These are phyloP conservation scores for Coemansia sp. DNA, from an alignment of 192 early-diverging fungal species.

Conservation along the genomic window DNA sequence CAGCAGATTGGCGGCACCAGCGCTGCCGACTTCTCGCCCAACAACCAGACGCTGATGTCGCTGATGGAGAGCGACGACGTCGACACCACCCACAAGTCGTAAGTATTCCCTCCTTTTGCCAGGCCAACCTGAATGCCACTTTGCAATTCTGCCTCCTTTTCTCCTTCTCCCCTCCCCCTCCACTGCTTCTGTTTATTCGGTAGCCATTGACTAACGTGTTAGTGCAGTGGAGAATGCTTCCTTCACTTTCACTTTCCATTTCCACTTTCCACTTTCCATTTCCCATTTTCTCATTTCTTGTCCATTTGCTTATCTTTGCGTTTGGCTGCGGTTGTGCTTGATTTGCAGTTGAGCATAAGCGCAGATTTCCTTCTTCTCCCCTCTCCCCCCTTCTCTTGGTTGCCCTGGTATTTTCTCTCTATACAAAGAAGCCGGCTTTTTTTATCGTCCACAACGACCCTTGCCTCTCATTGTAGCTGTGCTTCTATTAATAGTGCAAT, in stretches of 20 bases:
- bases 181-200: constrained; percentile 9
- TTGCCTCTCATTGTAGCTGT: neutral
- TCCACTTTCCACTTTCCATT: constrained; percentile 5
- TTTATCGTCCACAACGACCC: neutral
- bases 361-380: constrained; percentile 4
- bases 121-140: neutral
- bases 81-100: constrained; percentile 38
- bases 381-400: neutral
- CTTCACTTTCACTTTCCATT: neutral
- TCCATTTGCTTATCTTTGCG: constrained; percentile 1
- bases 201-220: neutral
- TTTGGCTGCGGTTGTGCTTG: neutral
- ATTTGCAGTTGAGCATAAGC: constrained; percentile 25
- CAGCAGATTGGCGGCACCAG: constrained; percentile 37
- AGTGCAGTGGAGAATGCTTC: too few relatives aligned
- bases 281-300: constrained; percentile 37
- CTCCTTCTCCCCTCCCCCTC: neutral
- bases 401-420: constrained; percentile 35
- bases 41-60: constrained; percentile 52
- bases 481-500: constrained; percentile 5
- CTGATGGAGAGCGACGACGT: constrained; percentile 47
- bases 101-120: constrained; percentile 19
- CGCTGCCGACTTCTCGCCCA: constrained; percentile 46
- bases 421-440: neutral
- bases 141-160: neutral